Base-by-base conservation (phyloP, 1,284 basidiomycete species). In the Ganoderma lingzhi region DNA sequence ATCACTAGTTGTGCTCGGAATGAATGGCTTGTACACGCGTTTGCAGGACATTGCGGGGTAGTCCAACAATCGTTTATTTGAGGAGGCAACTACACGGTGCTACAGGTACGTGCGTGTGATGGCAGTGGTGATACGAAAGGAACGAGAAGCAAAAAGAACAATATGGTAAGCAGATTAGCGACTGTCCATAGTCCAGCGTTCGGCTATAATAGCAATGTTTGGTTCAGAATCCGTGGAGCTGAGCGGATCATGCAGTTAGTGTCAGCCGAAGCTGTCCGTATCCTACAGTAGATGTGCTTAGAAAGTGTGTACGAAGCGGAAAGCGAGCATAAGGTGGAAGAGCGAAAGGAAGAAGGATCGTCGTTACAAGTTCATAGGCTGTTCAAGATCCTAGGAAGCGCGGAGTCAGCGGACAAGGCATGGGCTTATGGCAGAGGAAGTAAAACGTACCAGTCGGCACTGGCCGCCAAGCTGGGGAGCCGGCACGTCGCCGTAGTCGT, bases 391-490 rank as follows among this genome's bases (percentile, higher is more conserved):
- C 65, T 66, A 45, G 5, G 5, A 19, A 45, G 30, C 4, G 9
- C 12, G 14, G 39, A 8, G 39, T 65, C n/a, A 65, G 42, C 17
- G 19, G 4, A 2, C 12, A 32, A 17, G 23, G 6, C 35, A 41
- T 39, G 2, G 35, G 23, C 37, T 14, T 28, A 56, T 28, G 32
- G 23, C 28, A 39, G 41, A 17, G 3, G 23, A 6, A 56, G n/a
- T 37, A 14, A 42, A 65, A 59, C 67, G 28, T 48, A 68, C 67
- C 6, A 68, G 32, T 17, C 67, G 67, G 53, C 37, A 37, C 56
- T 64, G 55, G 15, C n/a, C 67, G 14, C 67, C 67, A 45, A 65
- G 30, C 59, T 60, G 63, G 15, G 63, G 63, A 28, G 37, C 39
- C 53, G 63, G 39, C 19, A 58, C 42, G 53, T 58, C 41, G 8